phyloP scores from a whole-genome alignment of 208 protist genomes.

The Acanthamoeba quina region DNA sequence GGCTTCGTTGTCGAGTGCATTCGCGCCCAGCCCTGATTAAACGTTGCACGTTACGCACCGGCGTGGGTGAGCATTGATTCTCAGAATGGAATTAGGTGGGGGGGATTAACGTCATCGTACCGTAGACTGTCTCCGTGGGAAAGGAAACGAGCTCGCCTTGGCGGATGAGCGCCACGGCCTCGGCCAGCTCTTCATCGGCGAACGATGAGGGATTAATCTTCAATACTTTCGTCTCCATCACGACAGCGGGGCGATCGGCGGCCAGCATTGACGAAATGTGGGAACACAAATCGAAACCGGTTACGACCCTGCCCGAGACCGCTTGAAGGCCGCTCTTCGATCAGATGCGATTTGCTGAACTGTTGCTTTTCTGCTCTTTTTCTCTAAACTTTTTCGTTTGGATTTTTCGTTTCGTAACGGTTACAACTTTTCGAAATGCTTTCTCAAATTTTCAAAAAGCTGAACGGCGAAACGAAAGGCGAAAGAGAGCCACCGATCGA shows the following conservation, averaged over 20 bases:
- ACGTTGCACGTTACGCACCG: background rate
- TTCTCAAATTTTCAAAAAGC: background rate
- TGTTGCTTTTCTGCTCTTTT: too few relatives aligned
- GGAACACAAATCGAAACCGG: background rate
- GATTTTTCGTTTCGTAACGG: background rate
- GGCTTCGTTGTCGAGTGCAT: slow-evolving; percentile 1
- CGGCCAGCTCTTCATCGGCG: slow-evolving; percentile 21
- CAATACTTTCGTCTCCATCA: slow-evolving; percentile 37
- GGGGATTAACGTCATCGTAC: background rate
- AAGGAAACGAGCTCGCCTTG: slow-evolving; percentile 23
- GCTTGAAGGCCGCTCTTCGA: too few relatives aligned
- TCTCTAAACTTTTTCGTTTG: background rate
- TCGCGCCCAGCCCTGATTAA: slow-evolving; percentile 11
- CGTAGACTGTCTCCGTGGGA: slow-evolving; percentile 33
- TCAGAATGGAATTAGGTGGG: background rate
- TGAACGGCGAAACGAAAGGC: background rate
- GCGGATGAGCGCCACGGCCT: background rate
- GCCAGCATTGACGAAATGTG: background rate
- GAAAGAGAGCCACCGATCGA: background rate
- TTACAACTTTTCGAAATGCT: background rate
- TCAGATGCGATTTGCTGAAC: too few relatives aligned
- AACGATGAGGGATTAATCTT: slow-evolving; percentile 5
- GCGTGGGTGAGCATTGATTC: too few relatives aligned
- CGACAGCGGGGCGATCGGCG: background rate
- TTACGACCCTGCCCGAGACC: too few relatives aligned